A percentile compares a stretch with the other conserved stretches of the same genome.
Conservation (phyloP, 2,329 filamentous ascomycete genomes). For the Neonectria punicea region DNA sequence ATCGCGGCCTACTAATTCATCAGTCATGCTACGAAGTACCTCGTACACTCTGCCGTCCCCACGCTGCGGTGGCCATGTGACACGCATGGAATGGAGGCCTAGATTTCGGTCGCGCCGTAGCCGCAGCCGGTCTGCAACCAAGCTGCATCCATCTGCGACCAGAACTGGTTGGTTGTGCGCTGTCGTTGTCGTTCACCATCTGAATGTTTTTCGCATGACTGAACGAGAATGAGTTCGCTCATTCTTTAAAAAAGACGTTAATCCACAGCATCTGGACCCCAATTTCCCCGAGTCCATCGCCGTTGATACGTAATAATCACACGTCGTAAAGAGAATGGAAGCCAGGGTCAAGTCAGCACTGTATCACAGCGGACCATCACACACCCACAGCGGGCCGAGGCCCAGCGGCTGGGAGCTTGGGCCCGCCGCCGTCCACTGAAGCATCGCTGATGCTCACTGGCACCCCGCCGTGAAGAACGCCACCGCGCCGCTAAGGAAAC, state of each 20-base stretch:
- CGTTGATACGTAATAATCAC: constrained; percentile 11
- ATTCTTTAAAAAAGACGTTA: background rate
- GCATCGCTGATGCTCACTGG: background rate
- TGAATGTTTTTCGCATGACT: background rate
- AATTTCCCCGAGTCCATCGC: constrained; percentile 9
- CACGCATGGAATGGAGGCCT: background rate
- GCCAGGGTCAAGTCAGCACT: background rate
- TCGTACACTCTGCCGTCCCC: background rate
- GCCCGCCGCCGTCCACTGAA: background rate
- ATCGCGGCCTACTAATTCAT: background rate
- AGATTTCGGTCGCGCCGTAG: background rate
- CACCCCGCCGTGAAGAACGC: constrained; percentile 4
- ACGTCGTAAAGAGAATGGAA: background rate
- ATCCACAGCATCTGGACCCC: too few species aligned
- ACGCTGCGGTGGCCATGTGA: background rate
- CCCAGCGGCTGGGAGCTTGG: background rate
- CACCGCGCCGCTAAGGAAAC: background rate
- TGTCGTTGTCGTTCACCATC: background rate
- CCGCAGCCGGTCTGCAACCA: background rate
- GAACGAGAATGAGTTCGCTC: background rate
- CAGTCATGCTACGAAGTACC: background rate
- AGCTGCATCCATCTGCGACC: background rate
- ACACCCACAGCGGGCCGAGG: background rate
- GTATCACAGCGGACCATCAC: background rate
- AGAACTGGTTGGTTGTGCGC: background rate